These are phyloP conservation scores for Malassezia cuniculi DNA, from an alignment of 1,284 basidiomycete genomes.

Conservation along the genomic window DNA sequence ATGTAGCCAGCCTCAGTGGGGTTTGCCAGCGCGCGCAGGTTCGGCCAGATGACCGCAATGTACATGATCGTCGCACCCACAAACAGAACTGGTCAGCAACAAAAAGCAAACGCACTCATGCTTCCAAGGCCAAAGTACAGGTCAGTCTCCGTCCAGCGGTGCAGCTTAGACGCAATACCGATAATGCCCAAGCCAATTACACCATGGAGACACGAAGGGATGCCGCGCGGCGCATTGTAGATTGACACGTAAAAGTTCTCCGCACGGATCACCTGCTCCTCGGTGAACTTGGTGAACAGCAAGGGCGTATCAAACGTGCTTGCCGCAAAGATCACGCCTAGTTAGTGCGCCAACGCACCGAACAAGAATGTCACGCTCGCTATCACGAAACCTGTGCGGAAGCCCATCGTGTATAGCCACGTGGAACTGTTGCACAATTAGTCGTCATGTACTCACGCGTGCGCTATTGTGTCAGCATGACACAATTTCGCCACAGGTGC, in stretches of 20 bases:
- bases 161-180: conserved; percentile 37
- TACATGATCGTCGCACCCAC: conserved; percentile 41
- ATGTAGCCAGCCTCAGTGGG: conserved; percentile 25
- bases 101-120: conserved; percentile 14
- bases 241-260: conserved; percentile 38
- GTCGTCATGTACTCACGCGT: not conserved
- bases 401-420: too few relatives aligned
- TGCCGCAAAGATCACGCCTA: conserved; percentile 38
- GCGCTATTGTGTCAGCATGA: too few relatives aligned
- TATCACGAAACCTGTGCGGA: conserved; percentile 40
- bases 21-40: conserved; percentile 30
- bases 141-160: conserved; percentile 40
- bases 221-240: conserved; percentile 27
- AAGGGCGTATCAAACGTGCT: conserved; percentile 39
- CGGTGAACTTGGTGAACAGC: conserved; percentile 22
- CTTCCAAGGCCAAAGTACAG: conserved; percentile 42
- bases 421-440: not conserved
- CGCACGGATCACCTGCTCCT: conserved; percentile 17
- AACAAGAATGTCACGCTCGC: conserved; percentile 37
- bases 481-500: not conserved
- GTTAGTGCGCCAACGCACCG: conserved; percentile 12
- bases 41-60: conserved; percentile 31
- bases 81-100: conserved; percentile 19
- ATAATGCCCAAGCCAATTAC: conserved; percentile 38
- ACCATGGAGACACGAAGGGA: conserved; percentile 36